Base-by-base conservation (phyloP, 164 flowering plant species). In the Buxus sempervirens region DNA sequence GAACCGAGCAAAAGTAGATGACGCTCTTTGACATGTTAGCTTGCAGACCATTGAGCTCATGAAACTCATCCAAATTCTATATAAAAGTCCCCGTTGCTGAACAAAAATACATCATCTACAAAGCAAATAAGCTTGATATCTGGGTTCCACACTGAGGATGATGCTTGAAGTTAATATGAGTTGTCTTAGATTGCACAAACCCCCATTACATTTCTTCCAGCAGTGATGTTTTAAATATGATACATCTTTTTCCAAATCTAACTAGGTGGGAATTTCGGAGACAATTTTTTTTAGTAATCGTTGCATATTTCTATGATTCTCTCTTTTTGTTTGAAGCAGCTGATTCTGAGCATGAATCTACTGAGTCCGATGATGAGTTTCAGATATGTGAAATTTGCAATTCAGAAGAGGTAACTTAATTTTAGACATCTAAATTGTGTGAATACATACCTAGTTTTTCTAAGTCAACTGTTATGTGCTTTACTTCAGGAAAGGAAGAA, bases 301-400 rank as follows among this genome's bases (percentile, higher is more conserved):
- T 45, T 68, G 23, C 42, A 38, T 71, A 24, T 61, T 62, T 10
- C 54, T 75, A 54, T 3, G 38, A 48, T 27, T n/a, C 21, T 27
- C 27, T 55, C 32, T 62, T 25, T 71, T 49, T 75, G 32, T 15
- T 67, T 27, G 23, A 60, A 88, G 87, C 87, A 94, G 99, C 83
- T 71, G 97, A 87, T 68, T 86, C 91, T 77, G 91, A 77, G 12
- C 76, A 73, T 54, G 96, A 89, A 41, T 89, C 97, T 27, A 76
- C 83, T 42, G 97, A 89, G 75, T 92, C 99, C 60, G 99, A 95
- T 78, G 99, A 95, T 63, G 99, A 95, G 84, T 95, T 95, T 84
- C 97, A 90, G 82, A 88, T 95, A 25, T 92, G 99, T 81, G 88
- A 87, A 60, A 80, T 89, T 59, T 95, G 99, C 84, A 88, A 61